These are phyloP conservation scores for Ligustrum vulgare DNA, from an alignment of 257 asterid species.

Conservation along the genomic window DNA sequence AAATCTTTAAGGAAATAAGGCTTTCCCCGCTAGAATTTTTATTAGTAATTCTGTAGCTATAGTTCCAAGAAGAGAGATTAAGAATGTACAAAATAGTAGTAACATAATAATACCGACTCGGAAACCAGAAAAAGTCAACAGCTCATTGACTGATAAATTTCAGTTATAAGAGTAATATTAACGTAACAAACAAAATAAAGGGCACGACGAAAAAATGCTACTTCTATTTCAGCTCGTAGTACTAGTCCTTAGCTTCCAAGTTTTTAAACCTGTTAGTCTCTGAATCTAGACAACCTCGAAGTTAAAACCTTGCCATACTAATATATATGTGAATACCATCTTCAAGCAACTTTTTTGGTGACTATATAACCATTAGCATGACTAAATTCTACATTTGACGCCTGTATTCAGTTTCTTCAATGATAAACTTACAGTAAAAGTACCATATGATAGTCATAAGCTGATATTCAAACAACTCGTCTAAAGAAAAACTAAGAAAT, in stretches of 20 bases:
- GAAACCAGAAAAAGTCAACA: not conserved
- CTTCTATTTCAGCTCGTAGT: not conserved
- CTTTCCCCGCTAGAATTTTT: not conserved
- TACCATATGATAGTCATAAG: not conserved
- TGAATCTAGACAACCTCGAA: not conserved
- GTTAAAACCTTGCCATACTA: constrained; percentile 14
- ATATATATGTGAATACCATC: constrained; percentile 9
- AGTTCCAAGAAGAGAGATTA: not conserved
- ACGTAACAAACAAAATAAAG: not conserved
- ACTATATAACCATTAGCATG: not conserved
- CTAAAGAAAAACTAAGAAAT: not conserved
- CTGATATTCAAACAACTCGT: not conserved
- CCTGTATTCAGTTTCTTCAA: not conserved
- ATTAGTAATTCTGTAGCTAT: not conserved
- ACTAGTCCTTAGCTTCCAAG: not conserved
- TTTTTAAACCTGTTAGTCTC: not conserved
- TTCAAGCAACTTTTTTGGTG: not conserved
- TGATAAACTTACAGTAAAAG: constrained; percentile 8
- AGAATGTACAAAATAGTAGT: not conserved
- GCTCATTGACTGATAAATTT: not conserved
- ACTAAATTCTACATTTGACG: not conserved
- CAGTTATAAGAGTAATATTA: not conserved
- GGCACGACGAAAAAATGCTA: not conserved
- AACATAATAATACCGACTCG: not conserved
- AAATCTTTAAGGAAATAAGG: not conserved